Percentiles rank a stretch among this genome's conserved stretches.
phyloP scores from a whole-genome alignment of 1,139 yeast species.

The Debaryomyces subglobosus region DNA sequence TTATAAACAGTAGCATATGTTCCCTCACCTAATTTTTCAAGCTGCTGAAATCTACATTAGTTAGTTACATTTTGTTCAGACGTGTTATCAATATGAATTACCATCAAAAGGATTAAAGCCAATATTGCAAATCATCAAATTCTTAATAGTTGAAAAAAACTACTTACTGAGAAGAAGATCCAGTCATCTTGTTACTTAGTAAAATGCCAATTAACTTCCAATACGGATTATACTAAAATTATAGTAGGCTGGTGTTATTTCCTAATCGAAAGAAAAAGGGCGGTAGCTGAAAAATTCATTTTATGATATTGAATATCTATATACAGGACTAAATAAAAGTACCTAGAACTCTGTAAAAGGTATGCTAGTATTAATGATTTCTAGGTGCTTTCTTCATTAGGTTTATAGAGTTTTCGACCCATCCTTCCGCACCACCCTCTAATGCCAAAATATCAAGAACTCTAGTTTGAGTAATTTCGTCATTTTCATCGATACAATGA shows the following conservation, averaged over 20 bases:
- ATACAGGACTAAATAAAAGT: constrained; percentile 2
- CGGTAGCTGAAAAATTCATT: constrained; percentile 7
- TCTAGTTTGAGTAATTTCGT: constrained; percentile 30
- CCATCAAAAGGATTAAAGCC: not conserved
- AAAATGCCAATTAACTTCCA: not conserved
- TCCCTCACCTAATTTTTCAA: constrained; percentile 96
- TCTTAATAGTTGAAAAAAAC: not conserved
- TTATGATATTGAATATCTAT: not conserved
- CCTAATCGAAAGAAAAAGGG: constrained; percentile 6
- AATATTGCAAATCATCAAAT: not conserved
- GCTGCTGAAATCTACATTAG: constrained; percentile 48
- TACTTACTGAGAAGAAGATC: constrained; percentile 34
- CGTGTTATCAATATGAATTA: not conserved
- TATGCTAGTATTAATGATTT: constrained; percentile 32
- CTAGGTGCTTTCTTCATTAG: constrained; percentile 58
- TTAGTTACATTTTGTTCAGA: constrained; percentile 11
- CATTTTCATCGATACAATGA: constrained; percentile 26
- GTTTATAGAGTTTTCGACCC: constrained; percentile 80
- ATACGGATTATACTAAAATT: not conserved
- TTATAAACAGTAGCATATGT: constrained; percentile 98
- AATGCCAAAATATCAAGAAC: constrained; percentile 62
- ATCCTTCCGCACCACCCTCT: constrained; percentile 90
- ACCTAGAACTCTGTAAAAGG: not conserved
- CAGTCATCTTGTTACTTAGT: constrained; percentile 13
- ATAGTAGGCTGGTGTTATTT: not conserved